Evolutionary conservation across 257 asterid species (phyloP).

Genomic region (Solanum gandarillasii): DNA sequence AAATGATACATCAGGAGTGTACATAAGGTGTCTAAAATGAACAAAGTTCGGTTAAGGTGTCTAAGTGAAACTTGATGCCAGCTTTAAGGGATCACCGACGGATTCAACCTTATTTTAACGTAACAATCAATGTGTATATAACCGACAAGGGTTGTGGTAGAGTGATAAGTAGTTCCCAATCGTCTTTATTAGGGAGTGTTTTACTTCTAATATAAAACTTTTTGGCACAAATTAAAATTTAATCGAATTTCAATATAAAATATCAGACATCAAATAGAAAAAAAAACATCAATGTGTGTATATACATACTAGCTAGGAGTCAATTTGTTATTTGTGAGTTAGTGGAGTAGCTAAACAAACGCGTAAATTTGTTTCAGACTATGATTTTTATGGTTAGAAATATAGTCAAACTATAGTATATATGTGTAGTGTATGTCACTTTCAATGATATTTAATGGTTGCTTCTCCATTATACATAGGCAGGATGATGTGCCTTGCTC

Average conservation of each 20-base stretch:
- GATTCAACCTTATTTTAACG: background rate
- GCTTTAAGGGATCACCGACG: background rate
- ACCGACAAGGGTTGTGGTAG: background rate
- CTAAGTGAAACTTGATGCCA: background rate
- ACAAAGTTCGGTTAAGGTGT: background rate
- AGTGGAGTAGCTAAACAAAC: background rate
- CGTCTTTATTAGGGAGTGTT: too few relatives aligned
- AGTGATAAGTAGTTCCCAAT: background rate
- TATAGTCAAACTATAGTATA: background rate
- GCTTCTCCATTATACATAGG: background rate
- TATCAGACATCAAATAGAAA: rapidly evolving
- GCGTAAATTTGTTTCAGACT: background rate
- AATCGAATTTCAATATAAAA: too few relatives aligned
- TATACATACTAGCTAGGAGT: background rate
- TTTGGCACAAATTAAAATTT: too few relatives aligned
- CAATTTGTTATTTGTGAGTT: background rate
- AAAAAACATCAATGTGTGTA: too few relatives aligned
- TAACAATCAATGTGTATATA: background rate
- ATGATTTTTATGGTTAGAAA: background rate
- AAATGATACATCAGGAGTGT: background rate
- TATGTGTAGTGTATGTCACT: background rate
- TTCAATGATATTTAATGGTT: background rate
- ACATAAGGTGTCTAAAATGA: background rate
- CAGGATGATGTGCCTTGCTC: background rate
- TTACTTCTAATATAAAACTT: too few relatives aligned